Conservation (phyloP, 2,329 filamentous ascomycete species). For the Dothistroma septosporum region DNA sequence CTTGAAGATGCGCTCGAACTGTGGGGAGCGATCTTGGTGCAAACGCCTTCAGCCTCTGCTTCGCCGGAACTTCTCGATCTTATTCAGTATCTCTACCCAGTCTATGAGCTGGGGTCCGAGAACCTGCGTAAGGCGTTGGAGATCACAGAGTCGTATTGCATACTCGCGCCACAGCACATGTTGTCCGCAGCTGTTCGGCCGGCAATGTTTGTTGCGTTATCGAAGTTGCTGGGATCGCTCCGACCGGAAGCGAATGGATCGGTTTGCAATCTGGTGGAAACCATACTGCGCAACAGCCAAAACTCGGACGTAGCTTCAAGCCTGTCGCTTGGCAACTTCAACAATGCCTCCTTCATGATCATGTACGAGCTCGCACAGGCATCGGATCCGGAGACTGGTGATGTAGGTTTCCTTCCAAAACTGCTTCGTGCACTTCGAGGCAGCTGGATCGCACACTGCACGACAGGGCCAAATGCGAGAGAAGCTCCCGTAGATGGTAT, state of each 20-base stretch:
- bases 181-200: slow-evolving; percentile 41
- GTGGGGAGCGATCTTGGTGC: slow-evolving; percentile 73
- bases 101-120: slow-evolving; percentile 49
- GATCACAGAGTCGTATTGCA: slow-evolving; percentile 48
- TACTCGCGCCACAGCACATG: slow-evolving; percentile 46
- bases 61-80: slow-evolving; percentile 42
- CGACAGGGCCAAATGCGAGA: slow-evolving; percentile 72
- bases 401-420: slow-evolving; percentile 53
- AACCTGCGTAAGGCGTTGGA: slow-evolving; percentile 47
- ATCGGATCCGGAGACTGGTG: slow-evolving; percentile 15
- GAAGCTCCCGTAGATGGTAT: slow-evolving; percentile 66
- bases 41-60: slow-evolving; percentile 44
- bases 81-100: slow-evolving; percentile 43
- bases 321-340: slow-evolving; percentile 15
- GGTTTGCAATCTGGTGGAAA: slow-evolving; percentile 46
- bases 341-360: slow-evolving; percentile 15
- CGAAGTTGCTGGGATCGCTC: slow-evolving; percentile 43
- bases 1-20: slow-evolving; percentile 89
- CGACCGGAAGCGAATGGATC: slow-evolving; percentile 47
- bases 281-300: slow-evolving; percentile 43
- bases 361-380: slow-evolving; percentile 14
- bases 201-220: slow-evolving; percentile 38
- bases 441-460: slow-evolving; percentile 66
- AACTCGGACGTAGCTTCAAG: slow-evolving; percentile 31
- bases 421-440: slow-evolving; percentile 45